Percentiles rank a stretch among this genome's conserved stretches.
phyloP scores from a whole-genome alignment of 176 grass and related monocot species.

The Stipa capillata region DNA sequence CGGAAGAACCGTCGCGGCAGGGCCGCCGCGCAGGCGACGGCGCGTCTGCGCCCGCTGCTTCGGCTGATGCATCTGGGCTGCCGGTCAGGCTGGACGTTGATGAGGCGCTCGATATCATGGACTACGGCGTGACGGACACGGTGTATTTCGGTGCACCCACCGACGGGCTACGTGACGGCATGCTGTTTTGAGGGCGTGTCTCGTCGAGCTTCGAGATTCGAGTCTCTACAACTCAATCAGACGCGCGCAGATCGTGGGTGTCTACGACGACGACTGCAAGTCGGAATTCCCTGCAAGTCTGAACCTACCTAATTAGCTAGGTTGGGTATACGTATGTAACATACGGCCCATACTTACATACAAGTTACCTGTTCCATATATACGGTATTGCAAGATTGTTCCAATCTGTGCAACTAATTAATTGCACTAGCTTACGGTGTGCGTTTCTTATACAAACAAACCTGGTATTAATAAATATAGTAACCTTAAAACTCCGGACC shows the following conservation, averaged over 20 bases:
- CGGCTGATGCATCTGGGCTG: not conserved
- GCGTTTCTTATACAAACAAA: no score
- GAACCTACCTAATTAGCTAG: not conserved
- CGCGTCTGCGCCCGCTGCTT: not conserved
- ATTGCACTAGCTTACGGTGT: not conserved
- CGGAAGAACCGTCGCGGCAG: not conserved
- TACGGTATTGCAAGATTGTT: not conserved
- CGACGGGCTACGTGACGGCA: not conserved
- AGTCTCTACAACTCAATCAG: no score
- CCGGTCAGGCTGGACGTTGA: no score
- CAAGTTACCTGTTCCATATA: not conserved
- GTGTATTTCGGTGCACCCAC: not conserved
- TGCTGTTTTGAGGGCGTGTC: not conserved
- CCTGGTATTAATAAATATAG: no score
- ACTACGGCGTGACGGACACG: conserved; percentile 22
- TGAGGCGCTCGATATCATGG: no score
- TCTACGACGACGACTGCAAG: not conserved
- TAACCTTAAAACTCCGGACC: no score
- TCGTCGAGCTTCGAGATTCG: not conserved
- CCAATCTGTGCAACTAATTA: not conserved
- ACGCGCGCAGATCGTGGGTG: not conserved
- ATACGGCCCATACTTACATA: not conserved
- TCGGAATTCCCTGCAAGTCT: no score
- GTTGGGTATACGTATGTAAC: not conserved
- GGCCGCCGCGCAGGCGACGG: not conserved